These are phyloP conservation scores for Venturia nashicola DNA, from an alignment of 2,329 filamentous ascomycete genomes.

Conservation along the genomic window DNA sequence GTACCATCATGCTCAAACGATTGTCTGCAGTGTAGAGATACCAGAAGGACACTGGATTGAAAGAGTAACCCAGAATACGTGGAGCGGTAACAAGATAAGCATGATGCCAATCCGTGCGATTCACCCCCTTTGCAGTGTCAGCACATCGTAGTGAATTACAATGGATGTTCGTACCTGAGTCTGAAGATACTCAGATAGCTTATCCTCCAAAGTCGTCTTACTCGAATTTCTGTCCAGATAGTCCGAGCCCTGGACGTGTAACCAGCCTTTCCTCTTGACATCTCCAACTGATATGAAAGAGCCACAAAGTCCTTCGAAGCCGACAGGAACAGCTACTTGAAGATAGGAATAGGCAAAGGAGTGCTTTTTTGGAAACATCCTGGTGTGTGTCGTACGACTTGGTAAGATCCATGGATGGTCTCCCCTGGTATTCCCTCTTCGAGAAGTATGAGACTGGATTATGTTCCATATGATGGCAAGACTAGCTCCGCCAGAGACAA, in stretches of 20 bases:
- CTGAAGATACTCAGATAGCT: constrained; percentile 47
- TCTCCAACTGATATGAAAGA: constrained; percentile 41
- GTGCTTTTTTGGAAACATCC: constrained; percentile 56
- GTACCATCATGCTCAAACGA: constrained; percentile 49
- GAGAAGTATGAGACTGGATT: background rate
- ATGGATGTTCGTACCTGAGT: constrained; percentile 35
- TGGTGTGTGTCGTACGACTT: constrained; percentile 50
- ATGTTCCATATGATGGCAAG: background rate
- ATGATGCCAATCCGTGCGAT: constrained; percentile 48
- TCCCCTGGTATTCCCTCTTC: background rate
- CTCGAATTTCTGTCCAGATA: constrained; percentile 46
- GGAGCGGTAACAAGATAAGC: constrained; percentile 63
- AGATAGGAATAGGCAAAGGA: constrained; percentile 61
- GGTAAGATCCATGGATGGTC: constrained; percentile 42
- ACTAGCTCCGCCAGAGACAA: background rate
- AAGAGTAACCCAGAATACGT: constrained; percentile 55
- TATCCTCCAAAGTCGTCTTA: constrained; percentile 45
- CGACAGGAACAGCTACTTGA: constrained; percentile 54
- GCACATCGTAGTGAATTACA: background rate
- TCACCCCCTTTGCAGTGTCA: constrained; percentile 36
- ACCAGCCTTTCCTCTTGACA: constrained; percentile 36
- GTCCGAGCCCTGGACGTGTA: constrained; percentile 45
- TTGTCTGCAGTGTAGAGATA: constrained; percentile 54
- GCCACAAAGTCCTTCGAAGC: constrained; percentile 43
- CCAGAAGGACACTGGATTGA: constrained; percentile 71